Evolutionary conservation across 2,329 filamentous ascomycete genomes (phyloP).

Genomic region (Phialemoniopsis sp.): DNA sequence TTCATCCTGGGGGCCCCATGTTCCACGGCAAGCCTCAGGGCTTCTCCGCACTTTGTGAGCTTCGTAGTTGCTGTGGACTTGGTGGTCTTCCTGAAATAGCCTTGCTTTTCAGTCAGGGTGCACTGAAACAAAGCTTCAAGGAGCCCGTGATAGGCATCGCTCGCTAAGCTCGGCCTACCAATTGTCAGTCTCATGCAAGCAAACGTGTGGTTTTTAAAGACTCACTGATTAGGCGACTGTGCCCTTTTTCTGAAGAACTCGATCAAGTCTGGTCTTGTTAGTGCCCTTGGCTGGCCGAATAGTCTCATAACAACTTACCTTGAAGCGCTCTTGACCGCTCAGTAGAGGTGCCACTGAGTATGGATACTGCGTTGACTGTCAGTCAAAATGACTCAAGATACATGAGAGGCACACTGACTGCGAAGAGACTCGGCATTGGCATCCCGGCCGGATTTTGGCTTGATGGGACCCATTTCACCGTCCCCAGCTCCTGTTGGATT

Average conservation of each 20-base stretch:
- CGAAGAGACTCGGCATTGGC: no score
- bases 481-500: no score
- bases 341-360: slow-evolving; percentile 9
- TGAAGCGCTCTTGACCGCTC: slow-evolving; percentile 13
- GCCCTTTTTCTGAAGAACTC: slow-evolving; percentile 12
- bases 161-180: slow-evolving; percentile 1
- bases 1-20: slow-evolving; percentile 65
- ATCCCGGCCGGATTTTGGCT: no score
- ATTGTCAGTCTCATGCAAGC: not conserved
- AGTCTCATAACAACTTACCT: slow-evolving; percentile 5
- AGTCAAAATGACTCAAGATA: no score
- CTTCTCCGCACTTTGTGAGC: slow-evolving; percentile 65
- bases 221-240: slow-evolving; percentile 12
- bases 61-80: slow-evolving; percentile 49
- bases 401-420: no score
- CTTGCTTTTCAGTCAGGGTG: slow-evolving; percentile 62
- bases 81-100: slow-evolving; percentile 45
- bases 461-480: no score
- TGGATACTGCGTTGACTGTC: slow-evolving; percentile 7
- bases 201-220: not conserved
- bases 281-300: not conserved
- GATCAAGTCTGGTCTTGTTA: slow-evolving; percentile 9
- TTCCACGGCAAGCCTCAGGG: slow-evolving; percentile 68
- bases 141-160: slow-evolving; percentile 66
- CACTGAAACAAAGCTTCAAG: slow-evolving; percentile 77